A percentile compares a stretch with the other conserved stretches of the same genome.
Conservation (phyloP, 2,329 filamentous ascomycete genomes). For the Hypoxylon sp. region DNA sequence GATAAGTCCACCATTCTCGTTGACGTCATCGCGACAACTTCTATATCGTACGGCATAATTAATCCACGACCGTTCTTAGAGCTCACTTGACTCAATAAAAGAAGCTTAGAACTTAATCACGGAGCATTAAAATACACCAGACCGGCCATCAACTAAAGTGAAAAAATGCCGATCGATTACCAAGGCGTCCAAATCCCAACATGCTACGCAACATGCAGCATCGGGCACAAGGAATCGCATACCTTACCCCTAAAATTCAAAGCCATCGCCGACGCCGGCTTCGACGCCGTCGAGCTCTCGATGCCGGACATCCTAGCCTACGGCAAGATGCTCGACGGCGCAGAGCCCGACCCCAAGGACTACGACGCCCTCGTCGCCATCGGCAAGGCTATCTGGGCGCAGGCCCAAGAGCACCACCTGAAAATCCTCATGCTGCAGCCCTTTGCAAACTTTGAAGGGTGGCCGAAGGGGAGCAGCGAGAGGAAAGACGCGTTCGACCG, state of each 20-base stretch:
- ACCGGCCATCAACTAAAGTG: not conserved
- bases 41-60: not conserved
- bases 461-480: slow-evolving; percentile 68
- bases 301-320: slow-evolving; percentile 79
- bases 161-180: slow-evolving; percentile 46
- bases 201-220: slow-evolving; percentile 50
- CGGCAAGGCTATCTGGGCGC: slow-evolving; percentile 63
- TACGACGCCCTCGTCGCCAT: slow-evolving; percentile 68
- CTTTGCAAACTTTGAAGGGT: slow-evolving; percentile 82
- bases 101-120: not conserved
- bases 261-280: slow-evolving; percentile 73
- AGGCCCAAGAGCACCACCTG: slow-evolving; percentile 67
- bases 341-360: slow-evolving; percentile 66
- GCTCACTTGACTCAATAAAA: not conserved
- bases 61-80: not conserved
- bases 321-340: slow-evolving; percentile 61
- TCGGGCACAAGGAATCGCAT: slow-evolving; percentile 52
- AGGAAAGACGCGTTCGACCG: slow-evolving; percentile 71
- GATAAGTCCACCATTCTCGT: slow-evolving; percentile 21
- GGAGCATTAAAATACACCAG: not conserved
- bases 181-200: slow-evolving; percentile 43
- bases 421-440: slow-evolving; percentile 79
- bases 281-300: slow-evolving; percentile 77
- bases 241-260: slow-evolving; percentile 70
- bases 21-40: slow-evolving; percentile 33